Percentiles rank a stretch among this genome's conserved stretches.
Conservation (phyloP, 345 rosid species). For the Aurinia saxatilis region DNA sequence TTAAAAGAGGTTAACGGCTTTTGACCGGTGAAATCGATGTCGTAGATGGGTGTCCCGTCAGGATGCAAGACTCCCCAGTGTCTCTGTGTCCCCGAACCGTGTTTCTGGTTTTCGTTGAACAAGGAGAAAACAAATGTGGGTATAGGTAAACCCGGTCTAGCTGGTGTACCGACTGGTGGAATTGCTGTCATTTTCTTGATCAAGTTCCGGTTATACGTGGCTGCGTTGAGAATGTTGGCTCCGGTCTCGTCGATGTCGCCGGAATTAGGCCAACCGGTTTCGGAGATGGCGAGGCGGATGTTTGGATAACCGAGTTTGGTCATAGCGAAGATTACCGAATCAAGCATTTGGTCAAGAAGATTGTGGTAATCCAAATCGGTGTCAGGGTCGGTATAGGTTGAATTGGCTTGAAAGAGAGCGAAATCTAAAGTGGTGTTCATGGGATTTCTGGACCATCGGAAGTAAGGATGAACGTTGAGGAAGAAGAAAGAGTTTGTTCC, state of each 20-base stretch:
- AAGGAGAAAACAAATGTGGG: constrained; percentile 64
- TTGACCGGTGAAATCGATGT: constrained; percentile 53
- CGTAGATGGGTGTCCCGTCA: constrained; percentile 41
- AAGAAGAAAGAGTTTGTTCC: constrained; percentile 63
- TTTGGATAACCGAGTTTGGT: constrained; percentile 48
- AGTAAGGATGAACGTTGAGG: constrained; percentile 71
- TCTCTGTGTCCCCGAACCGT: constrained; percentile 68
- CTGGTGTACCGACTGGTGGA: constrained; percentile 64
- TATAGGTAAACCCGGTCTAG: constrained; percentile 48
- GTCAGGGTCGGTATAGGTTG: constrained; percentile 44
- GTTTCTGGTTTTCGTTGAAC: constrained; percentile 55
- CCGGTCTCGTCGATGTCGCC: constrained; percentile 74
- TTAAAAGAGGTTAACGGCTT: constrained; percentile 26
- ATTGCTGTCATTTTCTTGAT: constrained; percentile 36
- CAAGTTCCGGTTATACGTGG: constrained; percentile 65
- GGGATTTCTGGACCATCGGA: constrained; percentile 56
- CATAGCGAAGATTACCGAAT: constrained; percentile 52
- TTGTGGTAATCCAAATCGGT: constrained; percentile 54
- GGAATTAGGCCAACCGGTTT: constrained; percentile 81
- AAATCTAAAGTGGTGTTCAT: constrained; percentile 32
- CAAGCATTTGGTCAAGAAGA: constrained; percentile 81
- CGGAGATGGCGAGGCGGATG: constrained; percentile 46
- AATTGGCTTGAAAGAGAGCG: constrained; percentile 43
- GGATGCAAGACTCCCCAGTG: constrained; percentile 64
- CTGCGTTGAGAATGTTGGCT: constrained; percentile 63